Evolutionary conservation across 352 stramenopile species (phyloP).

Genomic region (Globisporangium paroecandrum): DNA sequence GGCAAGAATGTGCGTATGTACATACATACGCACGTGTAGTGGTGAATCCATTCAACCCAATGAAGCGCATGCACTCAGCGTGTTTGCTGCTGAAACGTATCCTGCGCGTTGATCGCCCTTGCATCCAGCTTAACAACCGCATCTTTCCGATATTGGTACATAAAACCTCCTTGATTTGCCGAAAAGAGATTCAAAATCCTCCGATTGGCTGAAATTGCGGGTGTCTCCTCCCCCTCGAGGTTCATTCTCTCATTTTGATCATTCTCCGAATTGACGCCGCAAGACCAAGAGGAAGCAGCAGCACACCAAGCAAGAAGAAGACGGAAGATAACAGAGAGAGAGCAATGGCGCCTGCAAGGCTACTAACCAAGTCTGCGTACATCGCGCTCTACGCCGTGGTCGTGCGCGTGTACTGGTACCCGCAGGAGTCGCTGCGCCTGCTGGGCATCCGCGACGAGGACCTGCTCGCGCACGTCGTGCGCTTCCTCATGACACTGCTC

Average conservation of each 20-base stretch:
- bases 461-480: slow-evolving; percentile 47
- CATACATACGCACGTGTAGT: background rate
- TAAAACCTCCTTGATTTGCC: background rate
- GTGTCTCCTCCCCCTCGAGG: background rate
- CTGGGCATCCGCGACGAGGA: slow-evolving; percentile 31
- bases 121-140: background rate
- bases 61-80: background rate
- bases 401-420: slow-evolving; percentile 47
- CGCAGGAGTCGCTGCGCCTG: slow-evolving; percentile 39
- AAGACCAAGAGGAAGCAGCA: background rate
- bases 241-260: slow-evolving; percentile 1
- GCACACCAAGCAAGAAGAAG: background rate
- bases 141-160: slow-evolving; percentile 8
- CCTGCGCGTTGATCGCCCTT: background rate
- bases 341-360: slow-evolving; percentile 6
- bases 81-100: background rate
- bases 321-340: background rate
- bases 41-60: background rate
- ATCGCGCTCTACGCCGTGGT: slow-evolving; percentile 34
- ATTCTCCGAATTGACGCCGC: slow-evolving; percentile 7
- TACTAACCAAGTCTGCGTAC: slow-evolving; percentile 36
- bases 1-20: background rate
- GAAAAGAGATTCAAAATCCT: background rate
- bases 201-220: slow-evolving; percentile 8
- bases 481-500: slow-evolving; percentile 56